Evolutionary conservation across 140 eudicot species (phyloP).

Genomic region (Flaveria floridana): DNA sequence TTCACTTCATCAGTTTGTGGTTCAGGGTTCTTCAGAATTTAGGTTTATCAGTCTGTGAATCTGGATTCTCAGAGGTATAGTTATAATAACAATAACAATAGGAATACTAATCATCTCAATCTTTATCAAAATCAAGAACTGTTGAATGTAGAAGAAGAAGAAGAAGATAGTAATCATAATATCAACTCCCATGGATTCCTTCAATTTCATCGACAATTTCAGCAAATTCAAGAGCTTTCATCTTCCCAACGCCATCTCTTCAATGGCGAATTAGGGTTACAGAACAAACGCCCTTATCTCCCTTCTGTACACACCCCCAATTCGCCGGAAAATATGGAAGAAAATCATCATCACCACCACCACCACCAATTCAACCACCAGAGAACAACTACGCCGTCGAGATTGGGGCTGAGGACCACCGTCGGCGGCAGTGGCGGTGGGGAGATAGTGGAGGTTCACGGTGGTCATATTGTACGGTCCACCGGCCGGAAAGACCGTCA

Average conservation of each 20-base stretch:
- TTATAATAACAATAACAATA: constrained; percentile 2
- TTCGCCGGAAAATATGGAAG: constrained; percentile 52
- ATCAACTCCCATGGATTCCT: constrained; percentile 18
- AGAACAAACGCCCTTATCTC: constrained; percentile 43
- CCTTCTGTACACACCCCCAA: constrained; percentile 42
- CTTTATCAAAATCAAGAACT: constrained; percentile 22
- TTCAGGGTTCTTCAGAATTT: background rate
- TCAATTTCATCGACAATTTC: constrained; percentile 18
- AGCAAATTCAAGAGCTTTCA: background rate
- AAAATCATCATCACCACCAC: constrained; percentile 27
- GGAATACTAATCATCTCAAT: background rate
- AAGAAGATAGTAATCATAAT: background rate
- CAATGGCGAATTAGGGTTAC: constrained; percentile 24
- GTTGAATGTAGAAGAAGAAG: constrained; percentile 23
- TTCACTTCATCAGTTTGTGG: too few species aligned
- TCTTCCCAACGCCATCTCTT: background rate
- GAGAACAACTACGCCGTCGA: constrained; percentile 29
- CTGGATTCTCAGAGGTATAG: constrained; percentile 67
- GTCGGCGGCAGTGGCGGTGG: constrained; percentile 32
- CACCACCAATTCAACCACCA: constrained; percentile 13
- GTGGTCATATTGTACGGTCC: constrained; percentile 73
- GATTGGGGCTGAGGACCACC: constrained; percentile 44
- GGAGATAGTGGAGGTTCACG: constrained; percentile 68
- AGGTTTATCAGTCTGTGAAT: constrained; percentile 11
- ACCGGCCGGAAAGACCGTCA: constrained; percentile 77